These are phyloP conservation scores for Trametes cinnabarina DNA, from an alignment of 768 basidiomycete genomes.

Conservation along the genomic window DNA sequence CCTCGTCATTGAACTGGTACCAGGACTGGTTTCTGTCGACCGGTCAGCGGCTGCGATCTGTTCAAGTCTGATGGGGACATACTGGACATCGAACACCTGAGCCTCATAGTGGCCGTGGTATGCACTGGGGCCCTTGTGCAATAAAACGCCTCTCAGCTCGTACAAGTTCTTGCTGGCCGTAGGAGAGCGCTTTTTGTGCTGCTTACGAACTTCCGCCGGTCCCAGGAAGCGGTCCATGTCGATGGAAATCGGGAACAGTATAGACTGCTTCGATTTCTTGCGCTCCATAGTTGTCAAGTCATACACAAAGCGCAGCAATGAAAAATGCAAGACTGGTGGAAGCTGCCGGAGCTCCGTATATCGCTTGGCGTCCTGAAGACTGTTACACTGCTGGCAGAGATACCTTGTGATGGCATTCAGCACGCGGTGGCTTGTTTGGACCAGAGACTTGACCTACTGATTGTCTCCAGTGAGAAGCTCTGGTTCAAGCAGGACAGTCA, in stretches of 20 bases:
- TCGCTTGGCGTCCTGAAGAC: slow-evolving; percentile 76
- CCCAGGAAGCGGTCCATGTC: slow-evolving; percentile 71
- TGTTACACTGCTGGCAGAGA: slow-evolving; percentile 70
- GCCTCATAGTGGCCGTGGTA: slow-evolving; percentile 91
- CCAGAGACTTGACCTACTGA: slow-evolving; percentile 47
- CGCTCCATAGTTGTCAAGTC: slow-evolving; percentile 75
- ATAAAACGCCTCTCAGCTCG: slow-evolving; percentile 77
- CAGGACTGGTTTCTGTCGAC: slow-evolving; percentile 61
- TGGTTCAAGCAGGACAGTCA: slow-evolving; percentile 60
- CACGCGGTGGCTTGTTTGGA: background rate
- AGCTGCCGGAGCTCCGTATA: slow-evolving; percentile 66
- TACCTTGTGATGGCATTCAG: slow-evolving; percentile 50
- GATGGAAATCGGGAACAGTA: slow-evolving; percentile 72
- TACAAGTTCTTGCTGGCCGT: slow-evolving; percentile 44
- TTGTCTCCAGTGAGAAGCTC: slow-evolving; percentile 84
- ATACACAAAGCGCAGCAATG: slow-evolving; percentile 90
- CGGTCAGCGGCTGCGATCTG: background rate
- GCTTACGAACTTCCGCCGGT: slow-evolving; percentile 17
- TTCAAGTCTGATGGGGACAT: slow-evolving; percentile 25
- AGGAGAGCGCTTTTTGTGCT: slow-evolving; percentile 6
- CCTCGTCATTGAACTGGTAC: slow-evolving; percentile 94
- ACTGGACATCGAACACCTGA: slow-evolving; percentile 75
- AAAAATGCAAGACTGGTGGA: slow-evolving; percentile 89
- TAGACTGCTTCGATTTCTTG: slow-evolving; percentile 80
- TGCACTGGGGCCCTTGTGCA: slow-evolving; percentile 91